phyloP scores from a whole-genome alignment of 257 asterid genomes.

The Cynanchum wilfordii region DNA sequence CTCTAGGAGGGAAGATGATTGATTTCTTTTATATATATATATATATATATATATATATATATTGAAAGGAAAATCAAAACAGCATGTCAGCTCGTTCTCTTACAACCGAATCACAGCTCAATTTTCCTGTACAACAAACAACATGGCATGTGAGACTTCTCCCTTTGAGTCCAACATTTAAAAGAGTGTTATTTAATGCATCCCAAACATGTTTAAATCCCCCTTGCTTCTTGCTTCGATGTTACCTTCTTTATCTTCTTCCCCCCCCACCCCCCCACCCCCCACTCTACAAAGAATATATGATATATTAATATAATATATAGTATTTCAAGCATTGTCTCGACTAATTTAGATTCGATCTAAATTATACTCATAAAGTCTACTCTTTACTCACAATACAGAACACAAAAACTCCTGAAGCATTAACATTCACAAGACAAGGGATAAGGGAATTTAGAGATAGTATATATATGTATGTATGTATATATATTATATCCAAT shows the following conservation, averaged over 20 bases:
- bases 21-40: constrained; percentile 17
- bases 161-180: constrained; percentile 25
- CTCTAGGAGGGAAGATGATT: constrained; percentile 2
- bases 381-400: too few species aligned
- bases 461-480: too few species aligned
- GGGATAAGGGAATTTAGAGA: too few species aligned
- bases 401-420: too few species aligned
- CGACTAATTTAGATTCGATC: too few species aligned
- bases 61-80: constrained; percentile 21
- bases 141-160: constrained; percentile 35
- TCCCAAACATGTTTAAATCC: constrained; percentile 20
- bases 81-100: constrained; percentile 26
- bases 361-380: too few species aligned
- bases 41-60: neutral
- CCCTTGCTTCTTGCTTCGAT: neutral
- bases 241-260: constrained; percentile 11
- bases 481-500: neutral
- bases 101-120: constrained; percentile 35
- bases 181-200: constrained; percentile 16
- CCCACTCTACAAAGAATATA: neutral
- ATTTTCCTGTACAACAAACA: constrained; percentile 40
- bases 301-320: neutral
- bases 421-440: too few species aligned
- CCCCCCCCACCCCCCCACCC: neutral
- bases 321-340: too few species aligned